Base-by-base conservation (phyloP, 768 basidiomycete species). In the Multifurca ochricompacta region DNA sequence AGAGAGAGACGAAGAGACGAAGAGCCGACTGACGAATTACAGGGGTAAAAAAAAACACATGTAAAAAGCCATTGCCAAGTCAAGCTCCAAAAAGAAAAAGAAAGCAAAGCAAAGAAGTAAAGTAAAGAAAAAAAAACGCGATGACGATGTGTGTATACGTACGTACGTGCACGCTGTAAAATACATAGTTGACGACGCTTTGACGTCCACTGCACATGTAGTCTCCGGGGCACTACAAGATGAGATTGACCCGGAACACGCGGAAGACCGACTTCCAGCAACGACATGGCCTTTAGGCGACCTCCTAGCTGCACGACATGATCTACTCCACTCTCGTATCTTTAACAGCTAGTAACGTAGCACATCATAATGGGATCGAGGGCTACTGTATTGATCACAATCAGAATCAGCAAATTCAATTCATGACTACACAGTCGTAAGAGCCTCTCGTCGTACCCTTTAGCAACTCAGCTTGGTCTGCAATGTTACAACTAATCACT, bases 221-320 rank as follows among this genome's bases (percentile, higher is more conserved):
- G 36, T 54, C 9, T 52, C 55, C 16, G 65, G 65, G 45, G 56
- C 45, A 3, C 23, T 62, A 28, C 56, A 51, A 16, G 42, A 62
- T 23, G 64, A 47, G 1, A 64, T 72, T 10, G 85, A 82, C 0
- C 6, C 3, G 21, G 58, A 46, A 39, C 14, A 19, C 3, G 37
- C 34, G 16, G 44, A 51, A 3, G 58, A 59, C 21, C 55, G 21
- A 32, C 42, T 57, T 31, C 92, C 94, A 4, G 85, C 86, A 34
- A 92, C 83, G 63, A 97, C 91, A 14, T 98, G 95, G 95, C 96
- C 95, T 1, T 68, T 99, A 18, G 94, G 93, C 16, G 96, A 99
- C 70, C 86, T 98, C 36, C 75, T 98, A 27, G 83, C 87, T 32
- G 79, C 82, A 36, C 76, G 96, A 54, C 96, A 99, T 68, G 95